Percentiles rank a stretch among this genome's conserved stretches.
phyloP scores from a whole-genome alignment of 2,329 filamentous ascomycete species.

The Phyllosticta ampelicida region DNA sequence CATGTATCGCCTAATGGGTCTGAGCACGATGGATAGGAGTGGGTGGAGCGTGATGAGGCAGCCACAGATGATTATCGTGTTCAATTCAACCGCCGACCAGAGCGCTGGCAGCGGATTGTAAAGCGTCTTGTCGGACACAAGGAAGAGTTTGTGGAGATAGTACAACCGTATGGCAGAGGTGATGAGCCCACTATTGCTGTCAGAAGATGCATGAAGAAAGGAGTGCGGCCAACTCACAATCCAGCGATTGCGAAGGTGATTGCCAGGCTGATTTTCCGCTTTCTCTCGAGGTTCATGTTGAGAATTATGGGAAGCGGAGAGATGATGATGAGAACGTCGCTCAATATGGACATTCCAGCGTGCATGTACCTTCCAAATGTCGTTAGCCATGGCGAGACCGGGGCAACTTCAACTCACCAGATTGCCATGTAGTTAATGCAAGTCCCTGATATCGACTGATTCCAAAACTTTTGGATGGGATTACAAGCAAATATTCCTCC shows the following conservation, averaged over 20 bases:
- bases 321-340: constrained; percentile 4
- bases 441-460: neutral
- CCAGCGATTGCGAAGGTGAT: constrained; percentile 23
- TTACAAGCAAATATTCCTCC: constrained; percentile 5
- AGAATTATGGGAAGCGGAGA: constrained; percentile 12
- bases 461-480: constrained; percentile 4
- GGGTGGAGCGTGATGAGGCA: constrained; percentile 22
- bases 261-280: constrained; percentile 19
- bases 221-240: constrained; percentile 17
- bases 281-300: constrained; percentile 15
- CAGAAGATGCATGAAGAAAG: neutral
- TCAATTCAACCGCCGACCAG: constrained; percentile 22
- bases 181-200: constrained; percentile 14
- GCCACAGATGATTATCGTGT: constrained; percentile 22
- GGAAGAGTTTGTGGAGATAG: constrained; percentile 16
- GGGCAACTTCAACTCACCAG: neutral
- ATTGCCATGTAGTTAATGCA: constrained; percentile 4
- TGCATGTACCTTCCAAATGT: constrained; percentile 1
- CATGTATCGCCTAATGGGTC: neutral
- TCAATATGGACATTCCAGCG: constrained; percentile 3
- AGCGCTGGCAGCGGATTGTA: constrained; percentile 20
- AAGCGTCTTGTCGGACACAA: constrained; percentile 18
- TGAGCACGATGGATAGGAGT: constrained; percentile 14
- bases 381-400: neutral
- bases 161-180: constrained; percentile 16